These are phyloP conservation scores for Pichia sp. DNA, from an alignment of 1,139 yeast genomes.

Conservation along the genomic window DNA sequence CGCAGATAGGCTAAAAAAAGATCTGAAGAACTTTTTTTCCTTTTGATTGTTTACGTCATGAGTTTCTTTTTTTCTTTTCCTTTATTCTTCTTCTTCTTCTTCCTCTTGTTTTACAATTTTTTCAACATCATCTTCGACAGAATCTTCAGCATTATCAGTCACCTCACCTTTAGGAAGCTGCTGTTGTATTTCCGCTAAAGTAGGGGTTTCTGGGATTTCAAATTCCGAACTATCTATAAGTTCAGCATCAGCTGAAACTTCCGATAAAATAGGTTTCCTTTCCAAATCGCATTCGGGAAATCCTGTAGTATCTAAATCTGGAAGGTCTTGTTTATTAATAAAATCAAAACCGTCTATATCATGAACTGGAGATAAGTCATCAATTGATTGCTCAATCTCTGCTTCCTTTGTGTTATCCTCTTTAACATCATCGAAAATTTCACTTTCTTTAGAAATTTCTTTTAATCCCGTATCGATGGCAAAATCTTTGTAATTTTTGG, in stretches of 20 bases:
- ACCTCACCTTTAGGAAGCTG: too few species aligned
- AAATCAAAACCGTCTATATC: not conserved
- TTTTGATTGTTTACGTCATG: not conserved
- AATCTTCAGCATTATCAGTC: not conserved
- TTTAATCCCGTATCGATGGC: not conserved
- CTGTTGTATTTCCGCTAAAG: too few species aligned
- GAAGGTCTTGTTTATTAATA: not conserved
- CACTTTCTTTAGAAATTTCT: not conserved
- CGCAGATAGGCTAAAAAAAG: too few species aligned
- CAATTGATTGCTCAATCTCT: not conserved
- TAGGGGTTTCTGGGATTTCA: not conserved
- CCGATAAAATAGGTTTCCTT: not conserved
- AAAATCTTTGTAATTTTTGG: not conserved
- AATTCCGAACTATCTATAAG: not conserved
- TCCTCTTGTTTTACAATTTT: not conserved
- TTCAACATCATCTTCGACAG: not conserved
- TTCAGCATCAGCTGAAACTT: not conserved
- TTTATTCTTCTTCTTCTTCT: not conserved
- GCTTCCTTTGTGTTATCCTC: constrained; percentile 1
- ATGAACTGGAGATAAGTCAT: too few species aligned
- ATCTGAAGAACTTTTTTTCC: too few species aligned
- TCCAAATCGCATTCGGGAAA: too few species aligned
- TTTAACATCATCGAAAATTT: not conserved
- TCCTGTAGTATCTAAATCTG: not conserved
- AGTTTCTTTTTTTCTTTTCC: not conserved